Evolutionary conservation across 1,284 basidiomycete genomes (phyloP), one percentile per base, ranked within the genome.

Genomic region (Irpex sp.): DNA sequence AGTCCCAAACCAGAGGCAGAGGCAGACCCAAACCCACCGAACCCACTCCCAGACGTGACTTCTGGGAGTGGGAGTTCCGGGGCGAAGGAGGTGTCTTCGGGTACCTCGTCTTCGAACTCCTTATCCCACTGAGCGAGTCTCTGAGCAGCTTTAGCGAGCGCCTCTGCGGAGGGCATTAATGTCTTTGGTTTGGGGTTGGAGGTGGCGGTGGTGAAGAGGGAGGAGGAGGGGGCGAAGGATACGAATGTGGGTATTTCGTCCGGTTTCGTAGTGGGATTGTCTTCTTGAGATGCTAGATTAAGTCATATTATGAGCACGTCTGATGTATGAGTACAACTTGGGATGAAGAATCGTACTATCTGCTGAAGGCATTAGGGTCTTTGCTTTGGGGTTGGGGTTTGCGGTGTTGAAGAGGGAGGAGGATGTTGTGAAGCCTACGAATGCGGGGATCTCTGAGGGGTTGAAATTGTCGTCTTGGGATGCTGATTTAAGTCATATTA

Each of bases 61-160:
- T 26, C 26, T 2, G 26, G 26, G 26, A 26, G 26, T 26, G 26
- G 26, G 26, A 26, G 26, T 6, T 46, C 39, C 33, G 37, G 17
- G 19, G n/a, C 35, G 26, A 21, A 15, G 33, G 19, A 47, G 9
- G 54, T 15, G 31, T 59, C 61, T 9, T 31, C 36, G 5, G 39
- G 9, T 37, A 57, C n/a, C 43, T 69, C 68, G n/a, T 62, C 62
- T 3, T 78, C 77, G 5, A 79, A 77, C 58, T 86, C 83, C 19
- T 77, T 73, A 46, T 87, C 83, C 89, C 69, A 84, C 69, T 78
- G 74, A 63, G 76, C 77, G 74, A 87, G 78, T 67, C 78, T 83
- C 61, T 80, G 78, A 69, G 81, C 75, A 0, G 88, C 89, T 65
- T 79, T 79, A 4, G 80, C 81, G 5, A 89, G 69, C 1, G 90